Evolutionary conservation across 192 early-diverging fungal genomes (phyloP).

Genomic region (Coemansia sp.): DNA sequence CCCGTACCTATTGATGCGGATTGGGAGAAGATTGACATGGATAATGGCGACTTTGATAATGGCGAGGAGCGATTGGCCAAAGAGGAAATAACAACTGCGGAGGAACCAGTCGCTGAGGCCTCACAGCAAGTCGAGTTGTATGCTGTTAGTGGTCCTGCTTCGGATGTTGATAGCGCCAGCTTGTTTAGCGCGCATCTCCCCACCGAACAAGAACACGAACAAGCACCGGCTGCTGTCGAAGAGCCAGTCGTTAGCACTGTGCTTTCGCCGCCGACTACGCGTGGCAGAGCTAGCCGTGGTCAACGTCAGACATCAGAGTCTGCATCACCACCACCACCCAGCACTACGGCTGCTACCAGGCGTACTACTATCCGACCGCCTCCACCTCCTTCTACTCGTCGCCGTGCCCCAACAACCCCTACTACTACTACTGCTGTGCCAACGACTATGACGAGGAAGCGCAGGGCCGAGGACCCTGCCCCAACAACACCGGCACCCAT

Average conservation of each 20-base stretch:
- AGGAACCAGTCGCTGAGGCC: not conserved
- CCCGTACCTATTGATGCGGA: slow-evolving; percentile 39
- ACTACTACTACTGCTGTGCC: not conserved
- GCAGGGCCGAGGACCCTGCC: not conserved
- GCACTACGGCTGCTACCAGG: no score
- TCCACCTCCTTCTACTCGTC: not conserved
- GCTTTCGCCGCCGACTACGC: slow-evolving; percentile 4
- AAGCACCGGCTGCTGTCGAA: not conserved
- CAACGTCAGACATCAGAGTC: not conserved
- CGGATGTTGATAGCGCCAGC: not conserved
- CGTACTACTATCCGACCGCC: not conserved
- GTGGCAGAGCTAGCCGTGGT: slow-evolving; percentile 2
- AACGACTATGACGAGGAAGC: not conserved
- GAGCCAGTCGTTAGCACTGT: not conserved
- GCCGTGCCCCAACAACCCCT: not conserved
- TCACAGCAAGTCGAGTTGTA: slow-evolving; percentile 24
- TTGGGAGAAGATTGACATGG: slow-evolving; percentile 39
- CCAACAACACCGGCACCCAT: not conserved
- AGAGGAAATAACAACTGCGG: not conserved
- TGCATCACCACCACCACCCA: not conserved
- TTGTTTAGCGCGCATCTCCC: not conserved
- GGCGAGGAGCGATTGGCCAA: not conserved
- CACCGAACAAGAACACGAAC: not conserved
- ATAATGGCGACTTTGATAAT: slow-evolving; percentile 4
- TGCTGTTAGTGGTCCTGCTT: slow-evolving; percentile 1